phyloP scores from a whole-genome alignment of 371 early-diverging fungal genomes.

The Homolaphlyctis polyrhiza region DNA sequence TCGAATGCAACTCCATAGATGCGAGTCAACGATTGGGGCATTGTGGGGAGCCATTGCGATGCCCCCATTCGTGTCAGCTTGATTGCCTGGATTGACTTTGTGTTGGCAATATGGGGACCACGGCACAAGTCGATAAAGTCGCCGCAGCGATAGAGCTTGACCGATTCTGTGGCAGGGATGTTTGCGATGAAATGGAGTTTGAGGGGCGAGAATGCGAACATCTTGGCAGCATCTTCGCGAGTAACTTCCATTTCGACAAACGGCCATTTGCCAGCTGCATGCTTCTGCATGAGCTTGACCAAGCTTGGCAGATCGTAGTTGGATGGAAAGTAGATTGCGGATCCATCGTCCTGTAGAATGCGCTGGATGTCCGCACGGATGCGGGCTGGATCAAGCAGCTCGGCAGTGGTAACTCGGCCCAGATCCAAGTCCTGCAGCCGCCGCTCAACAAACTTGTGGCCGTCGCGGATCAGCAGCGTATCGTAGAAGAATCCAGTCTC shows the following conservation, averaged over 20 bases:
- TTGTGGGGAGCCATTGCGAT: constrained; percentile 18
- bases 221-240: constrained; percentile 36
- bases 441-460: neutral
- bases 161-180: constrained; percentile 18
- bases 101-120: constrained; percentile 57
- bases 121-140: constrained; percentile 59
- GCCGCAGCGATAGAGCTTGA: constrained; percentile 47
- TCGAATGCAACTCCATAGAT: constrained; percentile 43
- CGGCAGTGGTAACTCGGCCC: neutral
- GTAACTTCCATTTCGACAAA: constrained; percentile 39
- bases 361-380: constrained; percentile 9
- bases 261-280: constrained; percentile 32
- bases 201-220: constrained; percentile 49
- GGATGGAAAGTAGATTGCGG: constrained; percentile 11
- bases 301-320: constrained; percentile 19
- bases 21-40: constrained; percentile 32
- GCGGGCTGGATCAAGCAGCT: neutral
- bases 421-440: neutral
- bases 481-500: constrained; percentile 39
- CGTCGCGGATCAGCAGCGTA: constrained; percentile 5
- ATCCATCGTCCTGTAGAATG: constrained; percentile 22
- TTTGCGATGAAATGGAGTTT: constrained; percentile 33
- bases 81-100: constrained; percentile 26
- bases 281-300: constrained; percentile 17
- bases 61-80: constrained; percentile 24